Conservation (phyloP, 1,284 basidiomycete genomes). For the Ustilago lituana region DNA sequence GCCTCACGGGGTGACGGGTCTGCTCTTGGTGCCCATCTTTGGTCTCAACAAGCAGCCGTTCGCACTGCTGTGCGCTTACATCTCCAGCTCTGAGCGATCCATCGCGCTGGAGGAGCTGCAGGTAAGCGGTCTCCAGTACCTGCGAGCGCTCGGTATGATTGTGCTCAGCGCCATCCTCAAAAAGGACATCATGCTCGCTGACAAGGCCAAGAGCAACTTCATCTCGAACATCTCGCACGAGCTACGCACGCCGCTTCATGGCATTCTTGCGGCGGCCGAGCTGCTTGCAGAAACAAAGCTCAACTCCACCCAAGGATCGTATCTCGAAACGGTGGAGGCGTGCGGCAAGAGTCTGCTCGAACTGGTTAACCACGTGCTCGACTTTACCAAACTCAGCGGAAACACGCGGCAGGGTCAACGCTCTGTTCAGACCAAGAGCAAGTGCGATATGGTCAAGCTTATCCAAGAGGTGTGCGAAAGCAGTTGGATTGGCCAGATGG, state of each 20-base stretch:
- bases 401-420: slow-evolving; percentile 68
- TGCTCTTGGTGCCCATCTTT: slow-evolving; percentile 78
- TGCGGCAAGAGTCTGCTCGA: slow-evolving; percentile 71
- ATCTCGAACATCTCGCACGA: slow-evolving; percentile 96
- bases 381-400: slow-evolving; percentile 93
- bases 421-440: slow-evolving; percentile 29
- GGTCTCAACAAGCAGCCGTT: slow-evolving; percentile 92
- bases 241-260: slow-evolving; percentile 68
- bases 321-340: slow-evolving; percentile 76
- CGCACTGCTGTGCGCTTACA: slow-evolving; percentile 88
- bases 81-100: slow-evolving; percentile 77
- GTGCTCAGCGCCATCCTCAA: slow-evolving; percentile 92
- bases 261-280: slow-evolving; percentile 87
- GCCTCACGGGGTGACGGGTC: slow-evolving; percentile 45
- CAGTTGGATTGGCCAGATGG: slow-evolving; percentile 91
- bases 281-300: slow-evolving; percentile 83
- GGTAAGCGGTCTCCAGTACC: slow-evolving; percentile 86
- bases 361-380: slow-evolving; percentile 90
- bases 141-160: slow-evolving; percentile 88
- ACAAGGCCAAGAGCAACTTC: slow-evolving; percentile 86
- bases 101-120: slow-evolving; percentile 77
- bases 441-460: slow-evolving; percentile 79
- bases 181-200: slow-evolving; percentile 89
- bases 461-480: slow-evolving; percentile 96
- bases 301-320: slow-evolving; percentile 83